Conservation (phyloP, 345 rosid species). For the Anacardium occidentale region DNA sequence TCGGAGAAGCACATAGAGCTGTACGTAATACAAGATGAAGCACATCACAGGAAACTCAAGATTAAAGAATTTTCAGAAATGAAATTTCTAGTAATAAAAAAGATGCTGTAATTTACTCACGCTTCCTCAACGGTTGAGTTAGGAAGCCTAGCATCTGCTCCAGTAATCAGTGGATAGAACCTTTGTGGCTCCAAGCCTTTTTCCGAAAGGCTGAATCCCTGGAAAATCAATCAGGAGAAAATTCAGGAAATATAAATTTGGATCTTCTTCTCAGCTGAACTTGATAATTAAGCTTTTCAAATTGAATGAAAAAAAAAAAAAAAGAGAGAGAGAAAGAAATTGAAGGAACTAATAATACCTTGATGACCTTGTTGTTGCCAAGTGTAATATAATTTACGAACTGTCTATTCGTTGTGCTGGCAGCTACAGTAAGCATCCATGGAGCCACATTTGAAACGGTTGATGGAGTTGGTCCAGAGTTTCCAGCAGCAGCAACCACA, state of each 20-base stretch:
- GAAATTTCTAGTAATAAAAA: not conserved
- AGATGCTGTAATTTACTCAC: conserved; percentile 36
- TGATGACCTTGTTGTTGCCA: conserved; percentile 17
- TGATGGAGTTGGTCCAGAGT: conserved; percentile 28
- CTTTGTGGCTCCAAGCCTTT: conserved; percentile 32
- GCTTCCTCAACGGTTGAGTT: conserved; percentile 31
- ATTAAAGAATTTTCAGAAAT: not conserved
- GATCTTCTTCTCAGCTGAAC: no score
- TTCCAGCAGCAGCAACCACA: conserved; percentile 43
- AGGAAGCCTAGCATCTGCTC: conserved; percentile 38
- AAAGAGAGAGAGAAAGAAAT: no score
- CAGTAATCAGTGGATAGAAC: conserved; percentile 52
- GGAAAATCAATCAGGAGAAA: not conserved
- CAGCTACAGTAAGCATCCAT: conserved; percentile 46
- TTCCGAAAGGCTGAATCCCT: conserved; percentile 70
- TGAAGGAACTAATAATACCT: conserved; percentile 18
- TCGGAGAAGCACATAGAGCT: conserved; percentile 40
- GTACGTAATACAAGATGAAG: not conserved
- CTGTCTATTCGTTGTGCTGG: conserved; percentile 39
- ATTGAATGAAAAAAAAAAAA: no score
- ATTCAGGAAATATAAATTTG: no score
- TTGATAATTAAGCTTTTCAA: no score
- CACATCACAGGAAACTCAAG: not conserved
- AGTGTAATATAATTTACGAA: conserved; percentile 22
- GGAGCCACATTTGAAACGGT: conserved; percentile 39